A percentile compares a stretch with the other conserved stretches of the same genome.
Conservation (phyloP, 2,329 filamentous ascomycete genomes). For the Fulvia fulva region DNA sequence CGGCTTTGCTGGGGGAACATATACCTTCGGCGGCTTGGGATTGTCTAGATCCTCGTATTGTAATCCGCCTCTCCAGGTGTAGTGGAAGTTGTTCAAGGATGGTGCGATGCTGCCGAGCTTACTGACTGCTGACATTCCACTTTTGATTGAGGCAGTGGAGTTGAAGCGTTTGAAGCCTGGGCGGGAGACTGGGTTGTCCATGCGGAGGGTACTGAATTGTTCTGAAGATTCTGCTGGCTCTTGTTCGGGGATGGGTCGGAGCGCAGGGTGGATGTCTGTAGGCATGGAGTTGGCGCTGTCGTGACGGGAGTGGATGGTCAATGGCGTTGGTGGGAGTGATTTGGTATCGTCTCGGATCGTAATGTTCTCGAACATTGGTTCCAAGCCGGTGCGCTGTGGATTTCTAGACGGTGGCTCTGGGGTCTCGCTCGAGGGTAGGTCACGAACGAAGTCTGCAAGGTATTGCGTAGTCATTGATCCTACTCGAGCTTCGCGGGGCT, state of each 20-base stretch:
- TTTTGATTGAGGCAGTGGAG: background rate
- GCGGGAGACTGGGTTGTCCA: background rate
- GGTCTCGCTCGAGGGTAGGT: slow-evolving; percentile 6
- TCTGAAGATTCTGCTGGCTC: background rate
- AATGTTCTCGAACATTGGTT: background rate
- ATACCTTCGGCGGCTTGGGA: background rate
- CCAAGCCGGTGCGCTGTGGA: background rate
- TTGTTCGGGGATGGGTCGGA: background rate
- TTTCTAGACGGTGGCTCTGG: background rate
- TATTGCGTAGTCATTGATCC: slow-evolving; percentile 10
- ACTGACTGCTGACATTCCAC: background rate
- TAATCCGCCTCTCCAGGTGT: background rate
- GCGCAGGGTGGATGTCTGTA: background rate
- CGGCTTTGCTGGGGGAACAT: no score
- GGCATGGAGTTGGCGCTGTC: background rate
- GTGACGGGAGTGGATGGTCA: background rate
- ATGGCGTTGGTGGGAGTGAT: background rate
- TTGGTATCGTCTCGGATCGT: background rate
- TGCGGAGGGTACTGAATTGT: background rate
- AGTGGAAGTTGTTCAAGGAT: background rate
- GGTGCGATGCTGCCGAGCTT: slow-evolving; percentile 1
- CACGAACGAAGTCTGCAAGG: slow-evolving; percentile 10
- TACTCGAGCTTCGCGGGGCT: slow-evolving; percentile 14
- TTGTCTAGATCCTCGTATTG: background rate
- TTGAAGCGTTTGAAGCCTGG: background rate